phyloP scores from a whole-genome alignment of 257 asterid species.

The Petunia secreta region DNA sequence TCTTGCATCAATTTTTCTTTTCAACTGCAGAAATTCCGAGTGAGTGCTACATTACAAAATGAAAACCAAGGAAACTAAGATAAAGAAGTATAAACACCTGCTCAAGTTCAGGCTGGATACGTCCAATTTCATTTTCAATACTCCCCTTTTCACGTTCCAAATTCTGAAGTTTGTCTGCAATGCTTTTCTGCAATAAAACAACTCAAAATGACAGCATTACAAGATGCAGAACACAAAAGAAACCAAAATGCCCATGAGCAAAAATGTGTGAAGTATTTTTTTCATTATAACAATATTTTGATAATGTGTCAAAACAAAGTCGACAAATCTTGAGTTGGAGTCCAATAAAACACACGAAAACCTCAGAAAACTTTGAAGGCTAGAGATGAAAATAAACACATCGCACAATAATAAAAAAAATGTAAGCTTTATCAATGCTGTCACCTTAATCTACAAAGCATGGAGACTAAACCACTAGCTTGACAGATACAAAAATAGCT shows the following conservation, averaged over 20 bases:
- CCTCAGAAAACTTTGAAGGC: neutral
- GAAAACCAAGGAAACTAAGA: constrained; percentile 16
- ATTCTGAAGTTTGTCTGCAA: constrained; percentile 79
- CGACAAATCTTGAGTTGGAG: neutral
- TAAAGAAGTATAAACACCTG: constrained; percentile 55
- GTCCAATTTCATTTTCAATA: constrained; percentile 73
- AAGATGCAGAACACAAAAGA: constrained; percentile 21
- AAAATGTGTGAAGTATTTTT: neutral
- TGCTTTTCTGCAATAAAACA: constrained; percentile 72
- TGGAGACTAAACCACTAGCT: neutral
- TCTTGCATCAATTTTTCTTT: constrained; percentile 59
- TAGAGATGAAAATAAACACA: constrained; percentile 5
- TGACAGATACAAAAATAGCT: neutral
- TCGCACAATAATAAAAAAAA: neutral
- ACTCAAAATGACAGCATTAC: constrained; percentile 14
- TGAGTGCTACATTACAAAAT: neutral
- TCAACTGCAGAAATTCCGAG: constrained; percentile 60
- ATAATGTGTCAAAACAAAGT: neutral
- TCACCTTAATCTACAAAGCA: neutral
- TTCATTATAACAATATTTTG: neutral
- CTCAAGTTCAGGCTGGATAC: constrained; percentile 71
- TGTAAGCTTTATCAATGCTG: neutral
- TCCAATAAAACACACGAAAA: neutral
- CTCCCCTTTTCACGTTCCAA: constrained; percentile 75
- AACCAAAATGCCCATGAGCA: neutral